Evolutionary conservation across 2,329 filamentous ascomycete genomes (phyloP), one percentile per base, ranked within the genome.

Genomic region (Cladorrhinum sp.): DNA sequence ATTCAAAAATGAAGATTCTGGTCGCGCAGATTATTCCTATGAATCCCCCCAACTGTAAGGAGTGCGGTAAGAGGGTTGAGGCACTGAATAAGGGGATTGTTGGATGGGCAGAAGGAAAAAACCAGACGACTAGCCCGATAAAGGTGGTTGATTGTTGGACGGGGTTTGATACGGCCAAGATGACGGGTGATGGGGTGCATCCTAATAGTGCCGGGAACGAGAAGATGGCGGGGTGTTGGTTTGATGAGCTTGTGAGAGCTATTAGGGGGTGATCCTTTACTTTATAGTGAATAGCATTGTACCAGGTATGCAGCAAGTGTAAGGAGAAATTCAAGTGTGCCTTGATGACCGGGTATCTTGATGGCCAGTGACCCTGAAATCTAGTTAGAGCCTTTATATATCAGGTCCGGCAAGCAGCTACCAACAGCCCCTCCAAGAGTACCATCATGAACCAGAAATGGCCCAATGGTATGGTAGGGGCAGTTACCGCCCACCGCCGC

Each of bases 81-180:
- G 59, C 36, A 18, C 60, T 71, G 12, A 74, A 75, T 61, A 65
- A 66, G 41, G 71, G 69, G 4, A 72, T 75, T 23, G 62, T 68
- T 0, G 63, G 55, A 1, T 75, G 73, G 73, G 73, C 70, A 0
- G 58, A 63, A 2, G 56, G 53, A 1, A 63, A 67, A 52, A 71
- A 64, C 12, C 36, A 68, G 67, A 66, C 65, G 2, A 64, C 66
- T 32, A 72, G 68, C 25, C 71, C 72, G 2, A 67, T 75, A 36
- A 64, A 54, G n/a, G 69, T 74, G 3, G 73, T 74, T 1, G 73
- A 76, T 55, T 70, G 69, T 61, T 74, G 68, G 66, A 72, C 67
- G 0, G 72, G 71, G 2, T 75, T 73, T 57, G 64, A 68, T 49
- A 64, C 67, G n/a, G 62, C 66, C 1, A 66, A 57, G 12, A 67